Evolutionary conservation across 2,329 filamentous ascomycete genomes (phyloP).

Genomic region (Xylariales sp.): DNA sequence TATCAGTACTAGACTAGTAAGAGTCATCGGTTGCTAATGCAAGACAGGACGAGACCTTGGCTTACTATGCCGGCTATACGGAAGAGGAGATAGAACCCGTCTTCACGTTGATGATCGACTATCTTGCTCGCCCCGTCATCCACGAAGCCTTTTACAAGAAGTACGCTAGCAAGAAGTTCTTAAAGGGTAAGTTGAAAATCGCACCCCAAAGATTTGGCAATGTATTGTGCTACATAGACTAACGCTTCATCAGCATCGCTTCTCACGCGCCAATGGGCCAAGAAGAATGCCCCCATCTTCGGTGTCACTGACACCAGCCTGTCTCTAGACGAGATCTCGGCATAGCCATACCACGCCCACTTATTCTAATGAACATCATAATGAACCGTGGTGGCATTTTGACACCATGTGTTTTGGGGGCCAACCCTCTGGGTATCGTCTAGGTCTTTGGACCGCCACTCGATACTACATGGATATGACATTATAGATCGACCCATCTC

Average conservation of each 20-base stretch:
- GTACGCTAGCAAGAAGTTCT: constrained; percentile 98
- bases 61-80: constrained; percentile 88
- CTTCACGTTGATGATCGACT: constrained; percentile 92
- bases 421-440: constrained; percentile 22
- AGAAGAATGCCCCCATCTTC: constrained; percentile 63
- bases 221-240: no score
- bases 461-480: constrained; percentile 18
- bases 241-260: constrained; percentile 67
- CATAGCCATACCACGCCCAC: constrained; percentile 9
- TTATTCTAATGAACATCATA: constrained; percentile 7
- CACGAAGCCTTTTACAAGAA: constrained; percentile 99
- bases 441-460: constrained; percentile 22
- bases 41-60: constrained; percentile 71
- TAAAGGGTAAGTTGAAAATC: constrained; percentile 89
- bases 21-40: constrained; percentile 29
- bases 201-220: no score
- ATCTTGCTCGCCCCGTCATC: constrained; percentile 81
- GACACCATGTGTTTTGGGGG: constrained; percentile 16
- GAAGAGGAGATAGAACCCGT: constrained; percentile 93
- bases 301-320: constrained; percentile 47
- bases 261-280: constrained; percentile 87
- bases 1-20: no score
- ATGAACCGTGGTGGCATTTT: constrained; percentile 12
- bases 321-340: constrained; percentile 44
- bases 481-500: constrained; percentile 16